Conservation (phyloP, 371 early-diverging fungal genomes). For the Phascolomyces articulosus region DNA sequence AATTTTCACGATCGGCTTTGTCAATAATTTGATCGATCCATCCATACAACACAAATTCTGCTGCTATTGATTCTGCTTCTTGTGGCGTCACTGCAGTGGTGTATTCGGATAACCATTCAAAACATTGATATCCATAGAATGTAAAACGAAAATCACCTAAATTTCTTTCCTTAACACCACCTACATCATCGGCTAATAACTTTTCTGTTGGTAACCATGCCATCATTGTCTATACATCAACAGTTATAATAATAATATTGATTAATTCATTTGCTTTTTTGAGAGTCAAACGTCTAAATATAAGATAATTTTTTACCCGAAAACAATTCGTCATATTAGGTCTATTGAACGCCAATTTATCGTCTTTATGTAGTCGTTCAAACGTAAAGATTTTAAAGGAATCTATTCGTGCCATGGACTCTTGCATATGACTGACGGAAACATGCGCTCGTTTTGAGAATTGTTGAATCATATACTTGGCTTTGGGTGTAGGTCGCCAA, state of each 20-base stretch:
- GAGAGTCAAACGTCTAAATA: neutral
- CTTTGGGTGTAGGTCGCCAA: constrained; percentile 57
- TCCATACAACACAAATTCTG: constrained; percentile 54
- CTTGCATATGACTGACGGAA: constrained; percentile 33
- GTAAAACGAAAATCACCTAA: constrained; percentile 27
- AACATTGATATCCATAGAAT: constrained; percentile 45
- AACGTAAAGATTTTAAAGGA: constrained; percentile 33
- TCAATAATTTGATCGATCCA: constrained; percentile 60
- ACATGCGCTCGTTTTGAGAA: constrained; percentile 43
- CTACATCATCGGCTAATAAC: constrained; percentile 46
- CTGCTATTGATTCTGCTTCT: constrained; percentile 59
- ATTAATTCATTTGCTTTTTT: too few relatives aligned
- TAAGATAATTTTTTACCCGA: constrained; percentile 20
- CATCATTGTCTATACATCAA: constrained; percentile 46
- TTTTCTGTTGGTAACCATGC: constrained; percentile 42
- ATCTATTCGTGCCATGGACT: constrained; percentile 23
- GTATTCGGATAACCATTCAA: constrained; percentile 67
- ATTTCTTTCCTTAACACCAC: constrained; percentile 29
- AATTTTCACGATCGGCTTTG: constrained; percentile 34
- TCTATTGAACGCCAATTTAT: constrained; percentile 43
- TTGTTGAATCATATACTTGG: constrained; percentile 52
- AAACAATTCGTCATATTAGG: constrained; percentile 56
- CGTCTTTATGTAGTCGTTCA: constrained; percentile 39
- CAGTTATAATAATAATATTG: neutral
- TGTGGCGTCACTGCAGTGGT: constrained; percentile 60